Base-by-base conservation (phyloP, 2,329 filamentous ascomycete species). In the Hymenoscyphus salicellus region DNA sequence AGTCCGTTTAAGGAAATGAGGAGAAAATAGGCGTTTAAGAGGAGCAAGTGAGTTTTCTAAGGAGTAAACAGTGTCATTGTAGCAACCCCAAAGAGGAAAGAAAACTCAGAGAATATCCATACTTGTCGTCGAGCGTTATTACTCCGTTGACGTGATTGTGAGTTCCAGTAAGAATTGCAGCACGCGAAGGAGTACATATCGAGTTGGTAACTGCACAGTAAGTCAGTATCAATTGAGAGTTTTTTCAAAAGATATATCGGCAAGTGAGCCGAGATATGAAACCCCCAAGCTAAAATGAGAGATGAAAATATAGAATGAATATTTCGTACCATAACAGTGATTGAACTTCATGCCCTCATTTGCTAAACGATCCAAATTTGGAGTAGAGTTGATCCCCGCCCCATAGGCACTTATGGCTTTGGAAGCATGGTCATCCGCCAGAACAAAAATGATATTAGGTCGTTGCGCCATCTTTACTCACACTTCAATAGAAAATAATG, bases 121-220 rank as follows among this genome's bases (percentile, higher is more conserved):
- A 30, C 28, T 79, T 79, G 67, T 72, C 75, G 63, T 81, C 76
- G 0, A 84, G 77, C 0, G 82, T 83, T 74, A 81, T 76, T 6
- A 84, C 82, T 0, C 78, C 79, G 62, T 84, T 84, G 67, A 83
- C 81, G 64, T 84, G 82, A 70, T 83, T 84, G 67, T 84, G 78
- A 0, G 79, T 83, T 7, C 81, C 81, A 0, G 78, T 80, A 6
- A 84, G 69, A 58, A 84, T 82, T 2, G 81, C 76, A 0, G 81
- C 82, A 7, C 82, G 77, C 1, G 79, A 82, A 0, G 82, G 82
- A 1, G 82, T 84, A 69, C 82, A 84, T 60, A 84, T 83, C 23
- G 75, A 78, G 70, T 84, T 84, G 26, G 81, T 84, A 8, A 84
- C 32, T 33, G 32, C 32, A 11, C 2, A 33, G 32, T 11, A 33